These are phyloP conservation scores for Solanum chiquidenum DNA, from an alignment of 257 asterid species.

Conservation along the genomic window DNA sequence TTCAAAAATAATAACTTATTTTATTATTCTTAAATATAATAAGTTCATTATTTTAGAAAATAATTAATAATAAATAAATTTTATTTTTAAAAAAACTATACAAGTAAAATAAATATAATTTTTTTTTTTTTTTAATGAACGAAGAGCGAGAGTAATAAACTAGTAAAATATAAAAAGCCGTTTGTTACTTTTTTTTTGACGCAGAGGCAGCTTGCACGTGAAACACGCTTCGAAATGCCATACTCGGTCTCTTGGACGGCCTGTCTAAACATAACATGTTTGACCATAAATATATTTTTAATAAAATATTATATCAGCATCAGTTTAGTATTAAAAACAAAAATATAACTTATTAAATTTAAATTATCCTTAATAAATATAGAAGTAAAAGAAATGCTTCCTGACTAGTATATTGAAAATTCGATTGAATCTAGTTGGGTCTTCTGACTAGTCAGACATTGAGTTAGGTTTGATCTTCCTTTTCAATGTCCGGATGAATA, in stretches of 20 bases:
- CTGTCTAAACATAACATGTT: background rate
- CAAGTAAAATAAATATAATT: too few relatives aligned
- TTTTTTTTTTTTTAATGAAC: too few relatives aligned
- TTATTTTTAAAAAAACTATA: too few relatives aligned
- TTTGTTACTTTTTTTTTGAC: background rate
- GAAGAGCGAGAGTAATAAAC: too few relatives aligned
- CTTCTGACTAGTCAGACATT: too few relatives aligned
- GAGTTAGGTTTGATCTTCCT: too few relatives aligned
- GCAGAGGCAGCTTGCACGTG: background rate
- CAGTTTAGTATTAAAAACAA: background rate
- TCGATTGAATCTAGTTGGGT: background rate
- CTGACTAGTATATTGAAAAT: background rate
- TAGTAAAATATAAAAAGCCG: background rate
- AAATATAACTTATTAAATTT: too few relatives aligned
- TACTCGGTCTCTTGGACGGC: background rate
- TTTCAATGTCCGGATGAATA: too few relatives aligned
- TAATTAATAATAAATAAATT: too few relatives aligned
- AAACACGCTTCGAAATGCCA: background rate
- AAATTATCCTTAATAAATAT: background rate
- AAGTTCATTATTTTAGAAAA: background rate
- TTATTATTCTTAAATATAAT: too few relatives aligned
- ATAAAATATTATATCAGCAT: too few relatives aligned
- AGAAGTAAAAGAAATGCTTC: background rate
- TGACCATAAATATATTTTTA: background rate
- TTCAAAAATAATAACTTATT: too few relatives aligned